Percentiles rank a stretch among this genome's conserved stretches.
phyloP scores from a whole-genome alignment of 148 eudicot species.

The Polygonum maritimum region DNA sequence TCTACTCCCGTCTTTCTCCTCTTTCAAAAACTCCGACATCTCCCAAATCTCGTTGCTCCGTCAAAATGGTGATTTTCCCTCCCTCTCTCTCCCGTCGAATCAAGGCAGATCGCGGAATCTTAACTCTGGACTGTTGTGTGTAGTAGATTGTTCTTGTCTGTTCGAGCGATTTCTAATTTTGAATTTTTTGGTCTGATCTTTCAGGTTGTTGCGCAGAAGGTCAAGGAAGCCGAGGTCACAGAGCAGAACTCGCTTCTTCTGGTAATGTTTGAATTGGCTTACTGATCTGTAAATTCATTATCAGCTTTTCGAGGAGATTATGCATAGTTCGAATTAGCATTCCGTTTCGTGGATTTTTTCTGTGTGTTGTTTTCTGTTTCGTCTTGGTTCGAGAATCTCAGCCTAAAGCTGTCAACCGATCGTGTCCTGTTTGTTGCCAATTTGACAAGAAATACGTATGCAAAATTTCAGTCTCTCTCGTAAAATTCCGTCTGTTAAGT shows the following conservation, averaged over 20 bases:
- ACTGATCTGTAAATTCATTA: neutral
- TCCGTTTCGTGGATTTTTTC: neutral
- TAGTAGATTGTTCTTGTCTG: neutral
- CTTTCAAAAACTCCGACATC: neutral
- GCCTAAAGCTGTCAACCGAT: neutral
- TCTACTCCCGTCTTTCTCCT: neutral
- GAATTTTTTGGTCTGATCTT: neutral
- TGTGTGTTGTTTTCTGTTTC: neutral
- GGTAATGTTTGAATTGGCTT: constrained; percentile 20
- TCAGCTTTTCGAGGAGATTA: no score
- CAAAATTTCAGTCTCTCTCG: neutral
- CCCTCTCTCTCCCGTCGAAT: neutral
- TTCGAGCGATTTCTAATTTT: neutral
- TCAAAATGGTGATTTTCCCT: constrained; percentile 14
- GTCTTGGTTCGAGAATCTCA: neutral
- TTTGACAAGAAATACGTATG: neutral
- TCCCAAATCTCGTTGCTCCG: neutral
- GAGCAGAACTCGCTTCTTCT: constrained; percentile 88
- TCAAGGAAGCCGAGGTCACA: constrained; percentile 82
- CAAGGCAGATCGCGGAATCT: neutral
- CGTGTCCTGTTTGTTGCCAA: neutral
- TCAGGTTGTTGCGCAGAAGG: constrained; percentile 65
- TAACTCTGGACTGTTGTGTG: neutral
- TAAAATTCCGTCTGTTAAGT: neutral
- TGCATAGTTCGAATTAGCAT: neutral